A percentile compares a stretch with the other conserved stretches of the same genome.
Conservation (phyloP, 2,329 filamentous ascomycete species). For the Nigrospora sphaerica region DNA sequence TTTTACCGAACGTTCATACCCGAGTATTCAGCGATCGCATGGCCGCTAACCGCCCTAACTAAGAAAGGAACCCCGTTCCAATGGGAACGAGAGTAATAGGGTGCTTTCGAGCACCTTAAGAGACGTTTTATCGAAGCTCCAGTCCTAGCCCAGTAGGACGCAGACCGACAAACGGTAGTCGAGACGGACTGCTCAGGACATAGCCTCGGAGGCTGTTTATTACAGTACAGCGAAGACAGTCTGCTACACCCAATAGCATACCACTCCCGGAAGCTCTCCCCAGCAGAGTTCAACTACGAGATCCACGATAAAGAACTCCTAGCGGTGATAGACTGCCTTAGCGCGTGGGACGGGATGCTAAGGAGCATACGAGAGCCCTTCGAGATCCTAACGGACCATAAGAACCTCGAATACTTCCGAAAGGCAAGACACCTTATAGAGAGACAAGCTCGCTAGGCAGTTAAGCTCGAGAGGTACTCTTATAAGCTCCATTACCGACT, state of each 20-base stretch:
- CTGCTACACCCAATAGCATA: neutral
- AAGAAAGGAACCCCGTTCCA: too few species aligned
- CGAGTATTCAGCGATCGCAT: too few species aligned
- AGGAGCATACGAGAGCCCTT: neutral
- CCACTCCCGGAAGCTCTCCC: neutral
- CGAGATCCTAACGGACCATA: neutral
- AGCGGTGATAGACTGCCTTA: neutral
- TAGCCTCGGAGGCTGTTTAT: neutral
- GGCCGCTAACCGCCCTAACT: too few species aligned
- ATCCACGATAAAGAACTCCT: neutral
- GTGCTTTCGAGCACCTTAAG: neutral
- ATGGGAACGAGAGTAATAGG: too few species aligned
- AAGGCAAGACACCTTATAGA: too few species aligned
- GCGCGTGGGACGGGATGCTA: neutral
- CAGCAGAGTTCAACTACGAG: neutral
- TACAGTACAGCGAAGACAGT: too few species aligned
- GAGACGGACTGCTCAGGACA: neutral
- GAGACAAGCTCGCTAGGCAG: too few species aligned
- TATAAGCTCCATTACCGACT: too few species aligned
- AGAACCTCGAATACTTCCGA: neutral
- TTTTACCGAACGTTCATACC: too few species aligned
- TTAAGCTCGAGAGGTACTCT: too few species aligned
- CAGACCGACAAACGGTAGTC: neutral
- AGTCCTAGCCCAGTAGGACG: neutral
- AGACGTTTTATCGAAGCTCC: neutral